Conservation (phyloP, 2,329 filamentous ascomycete genomes). For the Fusarium sp. region DNA sequence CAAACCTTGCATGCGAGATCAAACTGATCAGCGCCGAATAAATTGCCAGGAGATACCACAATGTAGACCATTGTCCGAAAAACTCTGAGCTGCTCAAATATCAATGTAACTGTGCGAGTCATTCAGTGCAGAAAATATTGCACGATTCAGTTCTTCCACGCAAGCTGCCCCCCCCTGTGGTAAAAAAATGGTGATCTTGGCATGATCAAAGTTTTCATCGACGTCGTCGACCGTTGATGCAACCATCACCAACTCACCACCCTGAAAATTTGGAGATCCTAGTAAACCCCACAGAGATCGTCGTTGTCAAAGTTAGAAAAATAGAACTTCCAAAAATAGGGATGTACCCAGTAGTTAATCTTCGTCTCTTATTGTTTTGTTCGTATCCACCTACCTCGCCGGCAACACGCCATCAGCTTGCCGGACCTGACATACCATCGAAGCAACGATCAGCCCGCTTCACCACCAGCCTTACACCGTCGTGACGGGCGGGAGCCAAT, state of each 20-base stretch:
- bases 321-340: conserved; percentile 40
- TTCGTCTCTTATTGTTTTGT: conserved; percentile 27
- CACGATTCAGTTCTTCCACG: not conserved
- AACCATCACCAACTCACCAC: conserved; percentile 16
- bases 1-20: too few relatives aligned
- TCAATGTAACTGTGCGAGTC: not conserved
- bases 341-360: not conserved
- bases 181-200: conserved; percentile 3
- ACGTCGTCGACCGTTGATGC: conserved; percentile 13
- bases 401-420: conserved; percentile 29
- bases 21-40: too few relatives aligned
- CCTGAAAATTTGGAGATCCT: conserved; percentile 7
- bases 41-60: not conserved
- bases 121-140: not conserved
- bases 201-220: conserved; percentile 6
- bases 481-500: conserved; percentile 8
- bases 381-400: conserved; percentile 21
- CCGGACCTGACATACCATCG: conserved; percentile 26
- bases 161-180: conserved; percentile 1
- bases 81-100: not conserved
- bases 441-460: conserved; percentile 37
- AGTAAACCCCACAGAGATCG: conserved; percentile 17
- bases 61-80: not conserved
- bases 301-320: conserved; percentile 28
- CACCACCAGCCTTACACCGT: conserved; percentile 25